A percentile compares a stretch with the other conserved stretches of the same genome.
phyloP scores from a whole-genome alignment of 192 early-diverging fungal species.

The Polychytrium aggregatum region DNA sequence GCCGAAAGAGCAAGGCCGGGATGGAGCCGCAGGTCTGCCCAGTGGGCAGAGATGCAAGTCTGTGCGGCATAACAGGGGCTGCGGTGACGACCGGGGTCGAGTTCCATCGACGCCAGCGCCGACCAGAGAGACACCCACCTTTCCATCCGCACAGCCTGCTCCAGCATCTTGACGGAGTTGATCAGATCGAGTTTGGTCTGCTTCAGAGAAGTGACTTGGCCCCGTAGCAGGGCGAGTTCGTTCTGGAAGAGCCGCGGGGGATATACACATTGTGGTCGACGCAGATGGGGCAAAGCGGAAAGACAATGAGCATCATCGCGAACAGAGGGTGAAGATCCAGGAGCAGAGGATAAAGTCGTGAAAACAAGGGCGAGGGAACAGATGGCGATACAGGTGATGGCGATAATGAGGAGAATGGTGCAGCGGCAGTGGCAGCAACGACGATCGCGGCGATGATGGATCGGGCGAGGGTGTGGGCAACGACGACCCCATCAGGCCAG shows the following conservation, averaged over 20 bases:
- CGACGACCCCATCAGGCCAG: no score
- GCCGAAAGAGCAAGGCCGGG: no score
- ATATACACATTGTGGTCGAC: not conserved
- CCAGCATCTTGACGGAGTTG: conserved; percentile 75
- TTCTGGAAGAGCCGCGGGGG: conserved; percentile 31
- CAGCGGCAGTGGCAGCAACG: no score
- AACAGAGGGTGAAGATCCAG: no score
- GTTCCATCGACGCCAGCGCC: not conserved
- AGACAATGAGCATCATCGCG: no score
- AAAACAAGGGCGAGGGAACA: not conserved
- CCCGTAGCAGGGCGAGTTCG: conserved; percentile 62
- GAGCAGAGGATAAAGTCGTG: not conserved
- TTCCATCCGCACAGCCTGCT: conserved; percentile 65
- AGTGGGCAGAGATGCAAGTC: not conserved
- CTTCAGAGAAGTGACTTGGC: conserved; percentile 64
- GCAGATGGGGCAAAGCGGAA: no score
- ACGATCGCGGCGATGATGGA: no score
- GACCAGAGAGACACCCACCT: conserved; percentile 36
- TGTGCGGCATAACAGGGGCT: not conserved
- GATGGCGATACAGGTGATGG: not conserved
- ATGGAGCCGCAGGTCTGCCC: not conserved
- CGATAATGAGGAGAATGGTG: not conserved
- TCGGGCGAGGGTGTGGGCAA: no score
- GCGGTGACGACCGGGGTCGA: not conserved
- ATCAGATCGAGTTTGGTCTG: conserved; percentile 62